Percentiles rank a stretch among this genome's conserved stretches.
Evolutionary conservation across 768 basidiomycete species (phyloP).

Genomic region (Mycena kentingensis): DNA sequence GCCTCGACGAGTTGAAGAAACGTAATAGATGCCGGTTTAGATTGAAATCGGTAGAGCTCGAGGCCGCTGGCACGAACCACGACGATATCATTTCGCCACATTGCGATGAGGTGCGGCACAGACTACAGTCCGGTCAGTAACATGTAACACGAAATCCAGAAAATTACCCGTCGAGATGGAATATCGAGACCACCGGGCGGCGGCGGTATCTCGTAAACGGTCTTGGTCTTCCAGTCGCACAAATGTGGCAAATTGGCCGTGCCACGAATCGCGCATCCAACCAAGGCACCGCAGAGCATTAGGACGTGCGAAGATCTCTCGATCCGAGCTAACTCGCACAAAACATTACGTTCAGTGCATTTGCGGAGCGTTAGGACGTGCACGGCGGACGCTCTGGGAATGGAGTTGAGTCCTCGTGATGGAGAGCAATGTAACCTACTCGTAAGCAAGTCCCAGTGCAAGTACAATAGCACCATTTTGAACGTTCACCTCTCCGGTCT

Average conservation of each 20-base stretch:
- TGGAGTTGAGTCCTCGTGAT: no score
- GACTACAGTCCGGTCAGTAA: background rate
- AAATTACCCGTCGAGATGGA: background rate
- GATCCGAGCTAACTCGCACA: background rate
- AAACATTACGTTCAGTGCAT: background rate
- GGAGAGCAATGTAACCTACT: no score
- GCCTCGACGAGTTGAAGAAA: background rate
- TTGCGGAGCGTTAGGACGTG: background rate
- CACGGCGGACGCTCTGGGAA: background rate
- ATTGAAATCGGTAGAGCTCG: background rate
- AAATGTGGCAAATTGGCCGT: background rate
- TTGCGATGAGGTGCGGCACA: background rate
- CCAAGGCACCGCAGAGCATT: background rate
- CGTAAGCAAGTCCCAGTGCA: no score
- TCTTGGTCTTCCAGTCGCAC: background rate
- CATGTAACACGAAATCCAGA: background rate
- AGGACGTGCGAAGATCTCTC: background rate
- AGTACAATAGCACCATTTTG: no score
- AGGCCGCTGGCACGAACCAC: background rate
- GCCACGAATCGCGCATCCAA: background rate
- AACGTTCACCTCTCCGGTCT: no score
- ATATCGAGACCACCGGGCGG: background rate
- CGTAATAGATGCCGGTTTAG: background rate
- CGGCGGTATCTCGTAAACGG: background rate
- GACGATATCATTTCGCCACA: background rate